Conservation (phyloP, 73 alveolate genomes). For the Symbiodinium pilosum region DNA sequence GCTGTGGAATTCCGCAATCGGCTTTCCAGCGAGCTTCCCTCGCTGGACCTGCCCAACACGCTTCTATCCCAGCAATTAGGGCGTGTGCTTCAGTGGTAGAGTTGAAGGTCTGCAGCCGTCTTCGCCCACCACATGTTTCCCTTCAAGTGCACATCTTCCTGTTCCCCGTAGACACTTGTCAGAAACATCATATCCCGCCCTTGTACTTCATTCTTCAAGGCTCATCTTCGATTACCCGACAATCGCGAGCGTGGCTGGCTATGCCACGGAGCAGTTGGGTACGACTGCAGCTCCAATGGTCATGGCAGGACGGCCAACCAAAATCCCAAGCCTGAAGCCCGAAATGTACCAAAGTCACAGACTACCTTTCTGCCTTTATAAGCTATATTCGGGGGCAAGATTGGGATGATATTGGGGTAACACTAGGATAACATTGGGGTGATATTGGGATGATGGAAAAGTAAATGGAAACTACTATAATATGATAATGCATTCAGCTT, state of each 20-base stretch:
- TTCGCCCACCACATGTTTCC: not conserved
- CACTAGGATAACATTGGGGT: no score
- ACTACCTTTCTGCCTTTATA: no score
- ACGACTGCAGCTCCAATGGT: slow-evolving; percentile 18
- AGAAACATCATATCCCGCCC: not conserved
- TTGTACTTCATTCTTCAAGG: not conserved
- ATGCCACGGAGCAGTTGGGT: slow-evolving; percentile 75
- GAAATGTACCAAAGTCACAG: no score
- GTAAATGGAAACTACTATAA: no score
- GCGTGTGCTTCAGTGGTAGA: not conserved
- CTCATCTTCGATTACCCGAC: slow-evolving; percentile 93
- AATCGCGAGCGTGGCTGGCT: slow-evolving; percentile 74
- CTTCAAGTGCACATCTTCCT: no score
- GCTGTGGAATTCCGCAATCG: slow-evolving; percentile 95
- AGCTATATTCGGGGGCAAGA: not conserved
- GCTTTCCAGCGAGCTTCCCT: slow-evolving; percentile 55
- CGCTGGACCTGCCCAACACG: slow-evolving; percentile 85
- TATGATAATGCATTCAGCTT: no score
- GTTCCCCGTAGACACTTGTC: no score
- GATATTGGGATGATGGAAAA: no score
- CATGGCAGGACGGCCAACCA: not conserved
- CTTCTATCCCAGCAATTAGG: no score
- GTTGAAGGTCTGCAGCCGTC: not conserved
- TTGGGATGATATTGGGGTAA: not conserved
- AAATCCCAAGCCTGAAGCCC: no score